Base-by-base conservation (phyloP, 2,329 filamentous ascomycete genomes). In the Rhynchosporium graminicola region DNA sequence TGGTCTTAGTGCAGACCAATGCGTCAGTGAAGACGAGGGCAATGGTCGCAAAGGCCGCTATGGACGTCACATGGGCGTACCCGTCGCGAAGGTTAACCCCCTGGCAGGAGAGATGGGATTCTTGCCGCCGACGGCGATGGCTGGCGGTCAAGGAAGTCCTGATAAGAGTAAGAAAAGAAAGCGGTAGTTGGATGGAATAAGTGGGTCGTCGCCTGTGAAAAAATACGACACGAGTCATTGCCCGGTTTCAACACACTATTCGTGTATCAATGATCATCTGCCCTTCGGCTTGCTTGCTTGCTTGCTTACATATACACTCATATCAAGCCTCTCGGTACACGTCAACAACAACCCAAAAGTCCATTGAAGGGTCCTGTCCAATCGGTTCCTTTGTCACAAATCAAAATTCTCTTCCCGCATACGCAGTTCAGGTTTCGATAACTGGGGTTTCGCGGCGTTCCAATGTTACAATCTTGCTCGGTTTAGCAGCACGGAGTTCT, bases 21-120 rank as follows among this genome's bases (percentile, higher is more conserved):
- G 95, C 77, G 87, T 99, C 77, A 97, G 93, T 76, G 95, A 99
- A 77, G 95, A 99, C 71, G 95, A 99, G 77, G 92, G 92, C 67
- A 98, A 98, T 76, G 95, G 94, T 67, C 90, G 95, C 73, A 98
- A 97, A 77, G 95, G 95, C 67, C 88, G 95, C 62, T 98, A 97
- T 74, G 86, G 86, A 70, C 84, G 86, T 67, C 86, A 88, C 74
- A 88, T 88, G 86, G 86, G 86, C 62, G 86, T 88, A 45, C 84
- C 86, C 58, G 80, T 87, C 71, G 83, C 83, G 74, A 83, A 83
- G 63, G 80, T 83, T 40, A 85, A 87, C 33, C 69, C 20, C 20
- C 1, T 79, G n/a, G 69, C 74, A 31, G 67, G 72, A 38, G 72
- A 76, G 51, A 70, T 66, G 36, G 64, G 64, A 29, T 66, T 73